A percentile compares a stretch with the other conserved stretches of the same genome.
Evolutionary conservation across 208 protist species (phyloP).

Genomic region (Leishmania guyanensis): DNA sequence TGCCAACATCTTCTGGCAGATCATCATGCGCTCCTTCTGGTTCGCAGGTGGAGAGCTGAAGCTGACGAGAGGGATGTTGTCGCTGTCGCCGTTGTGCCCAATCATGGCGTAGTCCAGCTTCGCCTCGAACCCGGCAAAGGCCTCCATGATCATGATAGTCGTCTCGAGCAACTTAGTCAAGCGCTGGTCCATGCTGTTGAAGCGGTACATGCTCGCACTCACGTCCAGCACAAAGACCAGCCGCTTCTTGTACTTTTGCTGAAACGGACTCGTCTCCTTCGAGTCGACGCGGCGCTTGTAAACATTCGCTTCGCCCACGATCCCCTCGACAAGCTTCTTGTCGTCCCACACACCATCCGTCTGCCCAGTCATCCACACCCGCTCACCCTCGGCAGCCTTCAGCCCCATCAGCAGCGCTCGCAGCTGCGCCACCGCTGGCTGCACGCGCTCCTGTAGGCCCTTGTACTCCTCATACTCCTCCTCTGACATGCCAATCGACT

Average conservation of each 20-base stretch:
- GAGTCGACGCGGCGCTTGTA: conserved; percentile 90
- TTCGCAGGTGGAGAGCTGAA: conserved; percentile 71
- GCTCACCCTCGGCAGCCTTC: conserved; percentile 84
- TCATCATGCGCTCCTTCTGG: conserved; percentile 75
- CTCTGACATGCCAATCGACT: conserved; percentile 77
- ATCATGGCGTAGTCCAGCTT: conserved; percentile 91
- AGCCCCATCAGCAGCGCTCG: conserved; percentile 75
- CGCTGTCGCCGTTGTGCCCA: conserved; percentile 90
- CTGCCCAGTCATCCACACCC: conserved; percentile 85
- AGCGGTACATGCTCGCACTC: conserved; percentile 94
- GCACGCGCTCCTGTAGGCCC: conserved; percentile 61
- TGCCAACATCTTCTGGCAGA: conserved; percentile 91
- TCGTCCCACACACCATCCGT: conserved; percentile 93
- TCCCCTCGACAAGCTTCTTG: conserved; percentile 90
- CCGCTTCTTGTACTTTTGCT: conserved; percentile 77
- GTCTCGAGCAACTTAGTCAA: conserved; percentile 87
- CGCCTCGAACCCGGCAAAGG: conserved; percentile 86
- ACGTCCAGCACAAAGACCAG: conserved; percentile 93
- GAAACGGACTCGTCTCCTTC: conserved; percentile 72
- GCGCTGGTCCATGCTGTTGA: conserved; percentile 90
- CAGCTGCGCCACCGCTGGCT: conserved; percentile 61
- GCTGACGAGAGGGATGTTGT: conserved; percentile 73
- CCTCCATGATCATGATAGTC: conserved; percentile 93
- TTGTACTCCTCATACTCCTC: conserved; percentile 74
- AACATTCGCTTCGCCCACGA: conserved; percentile 90